phyloP scores from a whole-genome alignment of 1,139 yeast species.

The Debaryomyces singareniensis region DNA sequence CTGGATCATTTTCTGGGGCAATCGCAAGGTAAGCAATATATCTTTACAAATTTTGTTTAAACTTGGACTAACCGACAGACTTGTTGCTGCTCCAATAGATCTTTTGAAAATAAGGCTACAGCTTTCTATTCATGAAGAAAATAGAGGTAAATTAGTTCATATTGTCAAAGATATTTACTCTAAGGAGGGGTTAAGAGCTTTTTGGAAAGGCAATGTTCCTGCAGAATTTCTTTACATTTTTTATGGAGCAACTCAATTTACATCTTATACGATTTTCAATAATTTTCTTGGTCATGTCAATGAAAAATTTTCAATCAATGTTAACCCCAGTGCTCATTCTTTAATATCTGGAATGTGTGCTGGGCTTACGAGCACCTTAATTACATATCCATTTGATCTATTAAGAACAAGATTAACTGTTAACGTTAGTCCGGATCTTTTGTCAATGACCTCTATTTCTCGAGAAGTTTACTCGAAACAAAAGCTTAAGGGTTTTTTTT shows the following conservation, averaged over 20 bases:
- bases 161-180: slow-evolving; percentile 18
- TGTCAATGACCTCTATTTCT: slow-evolving; percentile 40
- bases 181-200: slow-evolving; percentile 39
- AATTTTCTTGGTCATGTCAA: slow-evolving; percentile 28
- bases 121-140: slow-evolving; percentile 23
- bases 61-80: slow-evolving; percentile 25
- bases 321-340: slow-evolving; percentile 37
- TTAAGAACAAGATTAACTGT: slow-evolving; percentile 80
- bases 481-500: slow-evolving; percentile 54
- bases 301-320: slow-evolving; percentile 7
- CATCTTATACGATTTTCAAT: slow-evolving; percentile 59
- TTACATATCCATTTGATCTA: slow-evolving; percentile 85
- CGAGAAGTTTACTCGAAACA: slow-evolving; percentile 36
- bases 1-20: slow-evolving; percentile 74
- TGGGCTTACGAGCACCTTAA: slow-evolving; percentile 65
- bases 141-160: slow-evolving; percentile 9
- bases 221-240: slow-evolving; percentile 80
- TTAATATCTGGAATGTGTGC: slow-evolving; percentile 70
- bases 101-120: slow-evolving; percentile 84
- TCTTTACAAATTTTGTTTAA: slow-evolving; percentile 8
- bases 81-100: slow-evolving; percentile 84
- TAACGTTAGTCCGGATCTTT: slow-evolving; percentile 35
- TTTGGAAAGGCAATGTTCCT: slow-evolving; percentile 96
- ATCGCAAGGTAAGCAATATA: slow-evolving; percentile 37
- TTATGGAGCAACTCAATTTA: slow-evolving; percentile 83